A percentile compares a stretch with the other conserved stretches of the same genome.
These are phyloP conservation scores for Phycomyces blakesleeanus DNA, from an alignment of 192 early-diverging fungal genomes.

Conservation along the genomic window DNA sequence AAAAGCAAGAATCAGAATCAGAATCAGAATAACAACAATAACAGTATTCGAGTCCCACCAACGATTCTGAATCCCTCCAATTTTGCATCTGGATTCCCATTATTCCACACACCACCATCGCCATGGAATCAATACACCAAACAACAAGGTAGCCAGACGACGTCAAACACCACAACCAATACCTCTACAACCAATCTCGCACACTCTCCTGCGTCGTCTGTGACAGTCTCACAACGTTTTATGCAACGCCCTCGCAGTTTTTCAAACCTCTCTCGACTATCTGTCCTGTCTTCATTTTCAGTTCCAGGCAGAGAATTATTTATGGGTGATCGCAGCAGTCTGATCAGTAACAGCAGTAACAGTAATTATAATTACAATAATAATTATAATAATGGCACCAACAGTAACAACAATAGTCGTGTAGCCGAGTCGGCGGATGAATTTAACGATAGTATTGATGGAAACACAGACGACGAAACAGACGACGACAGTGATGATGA, in stretches of 20 bases:
- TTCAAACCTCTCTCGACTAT: constrained; percentile 13
- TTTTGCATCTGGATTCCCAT: constrained; percentile 1
- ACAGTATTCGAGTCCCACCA: constrained; percentile 20
- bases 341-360: too few relatives aligned
- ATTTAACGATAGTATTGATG: constrained; percentile 21
- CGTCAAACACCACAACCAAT: too few relatives aligned
- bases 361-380: too few relatives aligned
- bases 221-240: constrained; percentile 7
- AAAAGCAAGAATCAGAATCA: too few relatives aligned
- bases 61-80: constrained; percentile 20
- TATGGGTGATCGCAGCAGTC: neutral
- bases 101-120: neutral
- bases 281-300: constrained; percentile 8
- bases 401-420: neutral
- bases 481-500: too few relatives aligned
- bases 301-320: neutral
- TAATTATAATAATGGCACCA: too few relatives aligned
- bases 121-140: neutral
- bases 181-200: too few relatives aligned
- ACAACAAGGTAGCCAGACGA: too few relatives aligned
- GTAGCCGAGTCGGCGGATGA: constrained; percentile 12
- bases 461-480: constrained; percentile 15
- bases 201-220: neutral
- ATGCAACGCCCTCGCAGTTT: constrained; percentile 16
- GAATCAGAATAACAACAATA: too few relatives aligned